Percentiles rank a stretch among this genome's conserved stretches.
Evolutionary conservation across 768 basidiomycete genomes (phyloP).

Genomic region (Thelephora ganbajun): DNA sequence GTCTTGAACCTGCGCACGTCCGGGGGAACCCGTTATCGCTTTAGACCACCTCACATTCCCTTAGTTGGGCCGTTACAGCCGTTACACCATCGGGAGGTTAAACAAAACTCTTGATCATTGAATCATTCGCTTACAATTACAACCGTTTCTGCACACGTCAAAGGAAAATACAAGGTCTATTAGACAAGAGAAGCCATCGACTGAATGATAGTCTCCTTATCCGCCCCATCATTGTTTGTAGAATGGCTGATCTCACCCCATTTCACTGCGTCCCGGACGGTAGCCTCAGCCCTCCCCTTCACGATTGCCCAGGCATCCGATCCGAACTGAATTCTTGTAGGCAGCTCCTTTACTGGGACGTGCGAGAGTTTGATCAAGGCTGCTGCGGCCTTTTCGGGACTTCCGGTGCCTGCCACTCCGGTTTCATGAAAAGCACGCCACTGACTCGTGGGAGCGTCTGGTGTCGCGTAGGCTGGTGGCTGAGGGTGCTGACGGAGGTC

Average conservation of each 20-base stretch:
- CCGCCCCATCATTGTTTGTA: neutral
- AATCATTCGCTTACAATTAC: too few species aligned
- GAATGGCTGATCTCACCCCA: neutral
- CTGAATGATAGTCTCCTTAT: neutral
- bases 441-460: constrained; percentile 2
- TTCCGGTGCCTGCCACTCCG: constrained; percentile 7
- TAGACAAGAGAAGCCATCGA: too few species aligned
- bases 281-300: constrained; percentile 5
- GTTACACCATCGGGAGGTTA: constrained; percentile 31
- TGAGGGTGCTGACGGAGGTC: constrained; percentile 4
- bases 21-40: constrained; percentile 40
- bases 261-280: constrained; percentile 6
- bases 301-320: constrained; percentile 7
- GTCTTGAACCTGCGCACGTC: constrained; percentile 87
- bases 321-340: constrained; percentile 10
- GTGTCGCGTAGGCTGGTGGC: constrained; percentile 3
- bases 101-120: too few species aligned
- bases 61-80: constrained; percentile 78
- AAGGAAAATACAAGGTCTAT: too few species aligned
- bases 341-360: constrained; percentile 1
- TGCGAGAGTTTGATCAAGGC: constrained; percentile 7
- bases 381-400: constrained; percentile 8
- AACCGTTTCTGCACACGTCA: too few species aligned
- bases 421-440: neutral
- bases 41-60: constrained; percentile 64